Evolutionary conservation across 345 rosid species (phyloP).

Genomic region (Populus simonii): DNA sequence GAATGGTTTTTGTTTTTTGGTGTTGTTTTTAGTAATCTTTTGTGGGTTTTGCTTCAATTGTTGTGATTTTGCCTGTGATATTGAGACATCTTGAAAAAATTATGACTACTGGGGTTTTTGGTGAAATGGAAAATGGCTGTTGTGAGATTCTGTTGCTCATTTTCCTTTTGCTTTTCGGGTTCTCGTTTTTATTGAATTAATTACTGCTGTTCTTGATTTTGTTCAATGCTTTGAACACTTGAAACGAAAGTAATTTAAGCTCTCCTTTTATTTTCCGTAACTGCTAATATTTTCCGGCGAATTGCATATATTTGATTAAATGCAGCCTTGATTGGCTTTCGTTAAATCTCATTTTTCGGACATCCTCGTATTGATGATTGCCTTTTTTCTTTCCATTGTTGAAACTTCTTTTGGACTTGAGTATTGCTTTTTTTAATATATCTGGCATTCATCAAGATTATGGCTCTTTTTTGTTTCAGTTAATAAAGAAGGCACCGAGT

Average conservation of each 20-base stretch:
- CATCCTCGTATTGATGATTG: not conserved
- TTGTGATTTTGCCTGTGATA: not conserved
- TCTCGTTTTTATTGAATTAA: not conserved
- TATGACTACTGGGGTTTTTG: not conserved
- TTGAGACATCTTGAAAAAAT: constrained; percentile 6
- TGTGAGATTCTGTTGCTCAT: not conserved
- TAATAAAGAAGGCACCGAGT: not conserved
- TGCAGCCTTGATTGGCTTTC: not conserved
- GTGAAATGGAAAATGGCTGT: not conserved
- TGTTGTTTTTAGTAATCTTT: not conserved
- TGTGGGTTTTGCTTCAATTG: not conserved
- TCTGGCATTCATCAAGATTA: not conserved
- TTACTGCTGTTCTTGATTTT: not conserved
- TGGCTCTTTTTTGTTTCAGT: not conserved
- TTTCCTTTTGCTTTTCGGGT: constrained; percentile 4
- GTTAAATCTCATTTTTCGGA: not conserved
- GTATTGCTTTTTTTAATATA: not conserved
- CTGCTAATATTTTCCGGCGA: not conserved
- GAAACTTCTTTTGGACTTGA: not conserved
- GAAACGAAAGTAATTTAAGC: not conserved
- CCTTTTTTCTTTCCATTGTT: not conserved
- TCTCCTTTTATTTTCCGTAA: not conserved
- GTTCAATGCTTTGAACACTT: not conserved
- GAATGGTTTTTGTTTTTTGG: not conserved
- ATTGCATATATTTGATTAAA: not conserved